Evolutionary conservation across 495 filamentous ascomycete species (phyloP), one percentile per base, ranked within the genome.

Genomic region (Bacidia gigantensis): DNA sequence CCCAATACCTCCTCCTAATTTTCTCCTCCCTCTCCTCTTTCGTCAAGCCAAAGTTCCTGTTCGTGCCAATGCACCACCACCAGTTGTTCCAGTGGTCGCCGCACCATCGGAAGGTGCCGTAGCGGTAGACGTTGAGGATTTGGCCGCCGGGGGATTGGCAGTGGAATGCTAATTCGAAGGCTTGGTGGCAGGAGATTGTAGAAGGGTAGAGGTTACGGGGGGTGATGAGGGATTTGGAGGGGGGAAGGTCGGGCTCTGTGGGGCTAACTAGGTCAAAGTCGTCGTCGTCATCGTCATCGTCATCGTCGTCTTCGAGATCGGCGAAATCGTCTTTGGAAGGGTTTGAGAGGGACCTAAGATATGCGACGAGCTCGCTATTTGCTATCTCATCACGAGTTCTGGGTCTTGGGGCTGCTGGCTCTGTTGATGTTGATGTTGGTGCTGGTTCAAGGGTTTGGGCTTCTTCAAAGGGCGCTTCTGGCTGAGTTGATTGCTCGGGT

Each of bases 141-240:
- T 95, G 87, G 0, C 89, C 86, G 22, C 89, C 92, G 2, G 93
- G 74, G 0, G 87, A 89, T 61, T 92, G 84, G 75, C 92, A 98
- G 77, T 95, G 87, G 76, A 86, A 97, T 48, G 93, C 89, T 48
- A 77, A 74, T 72, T 98, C 92, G 74, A 98, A 98, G 62, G 87
- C 82, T 46, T 79, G 69, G 51, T 86, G 80, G 73, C 92, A 98
- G 63, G 84, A 90, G 80, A 96, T 88, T 54, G 69, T 81, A 39
- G 77, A 80, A 1, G 86, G 82, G 56, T 89, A 85, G 51, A 84
- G 72, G 54, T 81, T 76, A 32, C 82, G 77, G 58, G 76, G 70
- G 38, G 72, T 65, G 63, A 79, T 77, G 46, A 66, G 64, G 41
- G 56, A 35, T 50, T 17, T 47, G 58, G n/a, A 21, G 21, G 26